Evolutionary conservation across 169 alveolate species (phyloP), one percentile per base, ranked within the genome.

Genomic region (Eimeria sp.): DNA sequence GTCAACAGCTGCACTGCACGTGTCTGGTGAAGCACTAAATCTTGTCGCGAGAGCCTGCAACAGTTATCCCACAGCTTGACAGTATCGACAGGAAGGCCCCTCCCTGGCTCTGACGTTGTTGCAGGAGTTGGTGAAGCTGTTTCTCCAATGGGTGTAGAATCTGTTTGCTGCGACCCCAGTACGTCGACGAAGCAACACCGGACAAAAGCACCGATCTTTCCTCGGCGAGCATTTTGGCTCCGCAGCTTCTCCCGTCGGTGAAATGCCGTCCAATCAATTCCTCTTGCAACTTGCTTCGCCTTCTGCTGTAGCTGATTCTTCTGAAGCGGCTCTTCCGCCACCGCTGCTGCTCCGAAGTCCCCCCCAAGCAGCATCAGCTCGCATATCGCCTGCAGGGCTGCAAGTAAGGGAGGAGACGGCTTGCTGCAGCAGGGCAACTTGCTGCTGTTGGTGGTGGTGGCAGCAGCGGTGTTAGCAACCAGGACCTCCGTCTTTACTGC

Each of bases 1-100:
- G 93, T 87, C 83, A 87, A 82, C 83, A 87, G 30, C 80, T n/a
- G 61, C 83, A 63, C 93, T 34, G 93, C 93, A 7, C 93, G 93
- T 65, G 93, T 63, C 80, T 87, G 93, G 6, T 87, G 82, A 58
- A 87, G 78, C 78, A 87, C 93, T 18, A 87, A 57, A 7, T 87
- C 93, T 40, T 87, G 93, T 3, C 93, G 61, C 0, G 93, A 87
- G 27, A 87, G 78, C 63, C 65, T 58, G 61, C 93, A 87, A 47
- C 82, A 27, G 18, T 61, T 58, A 49, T 40, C 92, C 93, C 93
- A 87, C 63, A 87, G 83, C 93, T 45, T n/a, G 82, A 87, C 58
- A 30, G 65, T 25, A 10, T 82, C 83, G 11, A 20, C 25, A 2
- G 93, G 43, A 25, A 87, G 63, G 65, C 93, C 93, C 43, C 57